Conservation (phyloP, 495 filamentous ascomycete genomes). For the Xeromyces bisporus region DNA sequence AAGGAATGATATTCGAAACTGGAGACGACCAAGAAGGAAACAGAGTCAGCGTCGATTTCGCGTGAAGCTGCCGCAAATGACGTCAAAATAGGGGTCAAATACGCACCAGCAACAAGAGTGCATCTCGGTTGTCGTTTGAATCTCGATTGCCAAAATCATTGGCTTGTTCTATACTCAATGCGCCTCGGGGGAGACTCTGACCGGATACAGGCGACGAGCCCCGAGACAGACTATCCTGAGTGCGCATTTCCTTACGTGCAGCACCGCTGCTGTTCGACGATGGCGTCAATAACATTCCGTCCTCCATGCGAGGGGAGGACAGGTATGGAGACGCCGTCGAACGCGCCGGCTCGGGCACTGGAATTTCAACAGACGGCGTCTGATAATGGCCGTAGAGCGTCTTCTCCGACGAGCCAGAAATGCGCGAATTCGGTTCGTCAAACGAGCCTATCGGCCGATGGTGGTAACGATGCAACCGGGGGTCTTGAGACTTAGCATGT, state of each 20-base stretch:
- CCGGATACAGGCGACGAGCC: slow-evolving; percentile 26
- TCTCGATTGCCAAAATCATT: slow-evolving; percentile 10
- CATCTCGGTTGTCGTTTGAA: slow-evolving; percentile 18
- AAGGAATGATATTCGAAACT: slow-evolving; percentile 34
- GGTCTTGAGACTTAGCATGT: slow-evolving; percentile 9
- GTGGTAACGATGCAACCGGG: slow-evolving; percentile 3
- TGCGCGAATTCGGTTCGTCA: slow-evolving; percentile 6
- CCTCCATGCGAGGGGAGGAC: slow-evolving; percentile 9
- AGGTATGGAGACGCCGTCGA: slow-evolving; percentile 10
- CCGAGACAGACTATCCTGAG: slow-evolving; percentile 21
- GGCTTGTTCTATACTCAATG: slow-evolving; percentile 15
- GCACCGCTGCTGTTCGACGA: slow-evolving; percentile 14
- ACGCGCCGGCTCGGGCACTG: slow-evolving; percentile 3
- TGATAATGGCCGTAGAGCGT: slow-evolving; percentile 1
- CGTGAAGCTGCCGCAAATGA: neutral
- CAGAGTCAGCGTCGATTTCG: neutral
- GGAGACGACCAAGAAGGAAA: slow-evolving; percentile 1
- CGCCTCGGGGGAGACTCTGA: slow-evolving; percentile 13
- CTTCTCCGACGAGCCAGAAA: slow-evolving; percentile 5
- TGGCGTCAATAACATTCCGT: slow-evolving; percentile 11
- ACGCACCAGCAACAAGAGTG: slow-evolving; percentile 25
- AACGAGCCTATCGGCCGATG: neutral
- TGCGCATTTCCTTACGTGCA: slow-evolving; percentile 18
- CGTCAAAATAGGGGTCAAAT: neutral
- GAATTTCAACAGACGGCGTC: slow-evolving; percentile 5